Evolutionary conservation across 148 eudicot genomes (phyloP).

Genomic region (Silene uniflora): DNA sequence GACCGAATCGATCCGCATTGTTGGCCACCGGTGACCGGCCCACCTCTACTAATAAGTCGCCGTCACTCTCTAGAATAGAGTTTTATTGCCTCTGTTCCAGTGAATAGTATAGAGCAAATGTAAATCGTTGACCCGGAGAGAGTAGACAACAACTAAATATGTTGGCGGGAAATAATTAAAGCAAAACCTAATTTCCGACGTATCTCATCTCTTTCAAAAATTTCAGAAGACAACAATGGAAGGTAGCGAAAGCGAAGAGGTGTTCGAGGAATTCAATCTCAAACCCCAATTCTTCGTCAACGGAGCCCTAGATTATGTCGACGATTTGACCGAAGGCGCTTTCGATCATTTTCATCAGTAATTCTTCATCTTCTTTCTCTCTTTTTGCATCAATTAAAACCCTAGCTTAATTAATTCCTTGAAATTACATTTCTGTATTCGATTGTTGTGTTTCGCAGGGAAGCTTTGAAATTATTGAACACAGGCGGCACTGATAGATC

Average conservation of each 20-base stretch:
- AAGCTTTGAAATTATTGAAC: conserved; percentile 48
- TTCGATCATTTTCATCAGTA: conserved; percentile 63
- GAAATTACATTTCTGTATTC: conserved; percentile 1
- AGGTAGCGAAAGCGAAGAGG: conserved; percentile 49
- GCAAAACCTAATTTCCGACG: neutral
- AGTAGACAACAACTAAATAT: too few relatives aligned
- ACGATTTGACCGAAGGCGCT: conserved; percentile 59
- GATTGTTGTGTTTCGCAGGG: conserved; percentile 29
- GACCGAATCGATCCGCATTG: too few relatives aligned
- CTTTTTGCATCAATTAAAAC: neutral
- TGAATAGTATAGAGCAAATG: too few relatives aligned
- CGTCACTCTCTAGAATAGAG: too few relatives aligned
- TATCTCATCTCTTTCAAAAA: neutral
- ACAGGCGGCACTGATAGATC: conserved; percentile 48
- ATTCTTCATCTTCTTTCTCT: conserved; percentile 17
- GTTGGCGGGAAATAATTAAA: neutral
- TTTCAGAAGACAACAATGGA: conserved; percentile 35
- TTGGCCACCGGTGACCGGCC: too few relatives aligned
- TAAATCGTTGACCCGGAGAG: too few relatives aligned
- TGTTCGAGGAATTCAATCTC: conserved; percentile 60
- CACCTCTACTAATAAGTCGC: too few relatives aligned
- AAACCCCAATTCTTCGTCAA: conserved; percentile 81
- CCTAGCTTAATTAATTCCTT: neutral
- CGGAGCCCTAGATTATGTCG: conserved; percentile 56
- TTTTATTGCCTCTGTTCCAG: too few relatives aligned